Base-by-base conservation (phyloP, 2,329 filamentous ascomycete species). In the Aureobasidium sp. region DNA sequence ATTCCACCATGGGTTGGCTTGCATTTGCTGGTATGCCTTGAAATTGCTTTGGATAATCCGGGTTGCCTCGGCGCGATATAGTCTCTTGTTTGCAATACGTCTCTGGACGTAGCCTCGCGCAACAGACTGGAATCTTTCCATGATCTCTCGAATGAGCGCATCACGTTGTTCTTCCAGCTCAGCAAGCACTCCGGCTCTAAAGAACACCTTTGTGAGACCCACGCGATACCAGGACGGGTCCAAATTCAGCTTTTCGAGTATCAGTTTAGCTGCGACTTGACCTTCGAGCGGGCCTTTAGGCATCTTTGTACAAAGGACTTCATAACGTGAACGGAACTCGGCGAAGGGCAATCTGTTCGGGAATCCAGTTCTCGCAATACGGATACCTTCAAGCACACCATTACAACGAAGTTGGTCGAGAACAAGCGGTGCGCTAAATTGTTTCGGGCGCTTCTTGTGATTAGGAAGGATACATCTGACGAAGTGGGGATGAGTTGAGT, bases 391-490 rank as follows among this genome's bases (percentile, higher is more conserved):
- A n/a, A 99, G 81, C 2, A 99, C 94, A 88, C 94, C 94, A 73
- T 99, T 99, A 77, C 94, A 99, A 58, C 94, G 87, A n/a, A 99
- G 79, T 73, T 99, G 95, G 70, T 99, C 94, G 6, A 99, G 82
- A 1, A 99, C 95, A n/a, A 99, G 84, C 2, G 91, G 85, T 3
- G 90, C 90, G 71, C 89, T 90, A 74, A 97, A 91, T 71, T 92
- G 89, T 75, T 99, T 99, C 0, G 94, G 91, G 27, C 87, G 84
- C 76, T 99, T 99, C 76, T 96, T 97, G 79, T 99, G 94, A 71
- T 99, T 99, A 3, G 94, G 95, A 64, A 99, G 82, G 65, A 99
- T 99, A 72, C 94, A 99, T 51, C 94, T 89, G 34, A 99, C 94
- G 72, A 99, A 99, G 75, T 99, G 94, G 63, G 95, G 95, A 73